Base-by-base conservation (phyloP, 768 basidiomycete species). In the Lactarius quietus region DNA sequence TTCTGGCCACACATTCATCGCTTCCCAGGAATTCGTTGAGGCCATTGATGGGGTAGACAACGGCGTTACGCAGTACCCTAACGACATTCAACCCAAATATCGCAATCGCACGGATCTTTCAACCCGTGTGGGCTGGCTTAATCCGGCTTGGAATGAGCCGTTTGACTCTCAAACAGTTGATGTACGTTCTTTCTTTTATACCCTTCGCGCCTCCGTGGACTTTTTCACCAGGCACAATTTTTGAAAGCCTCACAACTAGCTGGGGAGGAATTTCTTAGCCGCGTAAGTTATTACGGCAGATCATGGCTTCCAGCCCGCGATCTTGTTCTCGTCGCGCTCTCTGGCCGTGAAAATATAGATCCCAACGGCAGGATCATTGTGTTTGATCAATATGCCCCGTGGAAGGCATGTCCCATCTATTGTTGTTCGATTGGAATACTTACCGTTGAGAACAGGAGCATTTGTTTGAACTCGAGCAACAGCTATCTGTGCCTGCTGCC, bases 11-110 rank as follows among this genome's bases (percentile, higher is more conserved):
- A 64, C 28, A 57, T 64, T 69, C 52, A 69, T 39, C 23, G 28
- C 26, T 20, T 52, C 57, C 15, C 65, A 94, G 87, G 92, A 95
- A 74, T 94, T 96, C 72, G 89, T 99, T 53, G 96, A 99, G 77
- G 91, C 89, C 12, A 86, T 98, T 67, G 95, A 97, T 75, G 96
- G 84, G 5, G 89, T 95, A 73, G 96, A 99, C 79, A 99, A 99
- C 73, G 96, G 96, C 20, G 84, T 99, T 69, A 83, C 86, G 3
- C 91, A 93, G 72, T 95, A 92, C 75, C 80, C 86, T 3, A 76
- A 79, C 3, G 86, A 87, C 59, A 74, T 89, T 62, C 79, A 83
- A 67, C 84, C 90, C 10, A 82, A 78, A 63, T 99, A 98, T 78
- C 82, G 83, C 68, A 86, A 79, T 68, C 80, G 86, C 54, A 96